phyloP scores from a whole-genome alignment of 2,329 filamentous ascomycete genomes.

The Raffaelea ambrosiae region DNA sequence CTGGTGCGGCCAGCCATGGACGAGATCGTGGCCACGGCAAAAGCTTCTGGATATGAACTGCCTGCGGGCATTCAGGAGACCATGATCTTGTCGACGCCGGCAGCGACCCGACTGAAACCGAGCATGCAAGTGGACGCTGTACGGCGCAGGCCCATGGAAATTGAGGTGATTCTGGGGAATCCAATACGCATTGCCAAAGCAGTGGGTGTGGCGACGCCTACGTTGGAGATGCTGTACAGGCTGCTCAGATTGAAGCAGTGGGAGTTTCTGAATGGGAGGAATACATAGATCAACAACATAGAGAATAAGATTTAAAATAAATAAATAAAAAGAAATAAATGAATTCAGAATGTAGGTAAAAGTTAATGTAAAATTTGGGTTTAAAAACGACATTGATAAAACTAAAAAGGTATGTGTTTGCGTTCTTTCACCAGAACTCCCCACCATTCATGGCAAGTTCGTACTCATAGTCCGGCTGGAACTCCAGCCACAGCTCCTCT shows the following conservation, averaged over 20 bases:
- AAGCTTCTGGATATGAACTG: constrained; percentile 18
- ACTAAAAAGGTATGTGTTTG: too few relatives aligned
- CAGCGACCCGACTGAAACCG: constrained; percentile 12
- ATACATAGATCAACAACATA: too few relatives aligned
- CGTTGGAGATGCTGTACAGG: neutral
- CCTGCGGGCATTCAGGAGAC: constrained; percentile 15
- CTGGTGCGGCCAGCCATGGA: constrained; percentile 19
- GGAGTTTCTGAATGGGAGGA: neutral
- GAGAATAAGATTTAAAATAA: too few relatives aligned
- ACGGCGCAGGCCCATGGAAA: constrained; percentile 17
- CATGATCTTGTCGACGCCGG: constrained; percentile 14
- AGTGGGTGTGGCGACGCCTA: neutral
- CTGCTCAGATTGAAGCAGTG: constrained; percentile 1
- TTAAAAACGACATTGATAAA: too few relatives aligned
- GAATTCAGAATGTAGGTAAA: too few relatives aligned
- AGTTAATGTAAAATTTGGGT: too few relatives aligned
- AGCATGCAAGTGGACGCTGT: constrained; percentile 23
- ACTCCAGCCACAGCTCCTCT: neutral
- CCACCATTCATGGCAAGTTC: neutral
- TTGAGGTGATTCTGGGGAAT: constrained; percentile 24
- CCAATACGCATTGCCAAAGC: constrained; percentile 14
- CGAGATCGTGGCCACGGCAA: constrained; percentile 21
- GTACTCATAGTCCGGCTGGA: neutral
- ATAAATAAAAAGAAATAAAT: too few relatives aligned
- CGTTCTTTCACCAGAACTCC: too few relatives aligned